phyloP scores from a whole-genome alignment of 345 rosid genomes.

The Angophora floribunda region DNA sequence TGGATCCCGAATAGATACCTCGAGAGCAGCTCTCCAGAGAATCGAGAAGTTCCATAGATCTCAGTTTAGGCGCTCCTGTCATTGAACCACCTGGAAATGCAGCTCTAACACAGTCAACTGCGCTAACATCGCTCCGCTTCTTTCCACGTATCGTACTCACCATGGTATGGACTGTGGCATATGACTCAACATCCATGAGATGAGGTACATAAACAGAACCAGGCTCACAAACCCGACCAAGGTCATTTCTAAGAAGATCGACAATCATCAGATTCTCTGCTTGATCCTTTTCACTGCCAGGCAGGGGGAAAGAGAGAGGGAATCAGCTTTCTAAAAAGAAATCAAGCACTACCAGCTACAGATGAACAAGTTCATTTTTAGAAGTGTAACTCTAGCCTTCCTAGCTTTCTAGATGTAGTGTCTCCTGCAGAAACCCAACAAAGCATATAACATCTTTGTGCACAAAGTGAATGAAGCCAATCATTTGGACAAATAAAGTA shows the following conservation, averaged over 20 bases:
- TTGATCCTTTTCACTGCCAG: slow-evolving; percentile 86
- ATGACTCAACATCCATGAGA: slow-evolving; percentile 95
- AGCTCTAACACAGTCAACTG: slow-evolving; percentile 68
- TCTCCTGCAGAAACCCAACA: not conserved
- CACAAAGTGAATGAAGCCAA: not conserved
- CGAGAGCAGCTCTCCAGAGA: slow-evolving; percentile 74
- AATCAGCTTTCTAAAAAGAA: not conserved
- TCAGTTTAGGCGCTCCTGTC: slow-evolving; percentile 96
- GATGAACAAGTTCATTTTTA: not conserved
- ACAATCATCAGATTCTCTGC: slow-evolving; percentile 98
- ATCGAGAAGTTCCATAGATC: slow-evolving; percentile 87
- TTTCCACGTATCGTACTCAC: slow-evolving; percentile 77
- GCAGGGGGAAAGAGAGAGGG: not conserved
- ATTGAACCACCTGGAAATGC: slow-evolving; percentile 98
- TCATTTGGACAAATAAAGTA: not conserved
- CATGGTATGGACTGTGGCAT: slow-evolving; percentile 96
- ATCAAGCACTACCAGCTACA: not conserved
- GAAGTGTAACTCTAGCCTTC: not conserved
- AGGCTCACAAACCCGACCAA: slow-evolving; percentile 84
- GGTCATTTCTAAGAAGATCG: slow-evolving; percentile 90
- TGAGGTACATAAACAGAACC: slow-evolving; percentile 91
- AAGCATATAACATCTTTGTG: not conserved
- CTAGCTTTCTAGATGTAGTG: not conserved
- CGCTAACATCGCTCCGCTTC: slow-evolving; percentile 47
- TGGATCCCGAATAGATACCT: slow-evolving; percentile 87